Evolutionary conservation across 2,329 filamentous ascomycete genomes (phyloP).

Genomic region (Fusarium algeriense): DNA sequence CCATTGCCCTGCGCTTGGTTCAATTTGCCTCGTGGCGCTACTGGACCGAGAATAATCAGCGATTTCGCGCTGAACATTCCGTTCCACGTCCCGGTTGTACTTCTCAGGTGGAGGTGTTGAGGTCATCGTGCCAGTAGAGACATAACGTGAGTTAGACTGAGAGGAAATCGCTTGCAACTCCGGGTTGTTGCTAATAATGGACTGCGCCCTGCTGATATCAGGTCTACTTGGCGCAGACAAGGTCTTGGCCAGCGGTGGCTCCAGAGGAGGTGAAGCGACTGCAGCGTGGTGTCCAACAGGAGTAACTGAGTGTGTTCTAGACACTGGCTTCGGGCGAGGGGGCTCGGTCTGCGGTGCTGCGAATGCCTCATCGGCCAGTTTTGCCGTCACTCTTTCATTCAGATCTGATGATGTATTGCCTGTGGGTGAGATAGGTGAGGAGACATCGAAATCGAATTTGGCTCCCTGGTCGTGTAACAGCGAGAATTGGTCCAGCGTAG

Average conservation of each 20-base stretch:
- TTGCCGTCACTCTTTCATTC: slow-evolving; percentile 77
- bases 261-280: slow-evolving; percentile 44
- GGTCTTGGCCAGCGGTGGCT: slow-evolving; percentile 54
- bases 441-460: slow-evolving; percentile 86
- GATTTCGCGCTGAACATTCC: slow-evolving; percentile 35
- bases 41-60: slow-evolving; percentile 45
- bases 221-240: slow-evolving; percentile 57
- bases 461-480: slow-evolving; percentile 85
- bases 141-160: slow-evolving; percentile 55
- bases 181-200: slow-evolving; percentile 72
- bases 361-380: slow-evolving; percentile 88
- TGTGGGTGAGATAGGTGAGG: slow-evolving; percentile 61
- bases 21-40: slow-evolving; percentile 47
- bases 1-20: slow-evolving; percentile 30
- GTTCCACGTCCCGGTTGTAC: slow-evolving; percentile 32
- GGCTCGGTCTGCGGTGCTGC: slow-evolving; percentile 56
- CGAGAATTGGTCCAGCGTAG: slow-evolving; percentile 92
- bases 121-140: slow-evolving; percentile 84
- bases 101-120: slow-evolving; percentile 66
- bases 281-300: slow-evolving; percentile 44
- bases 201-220: slow-evolving; percentile 70
- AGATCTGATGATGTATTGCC: slow-evolving; percentile 61
- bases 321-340: slow-evolving; percentile 35
- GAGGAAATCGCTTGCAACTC: slow-evolving; percentile 70
- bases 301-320: slow-evolving; percentile 50